Percentiles rank a stretch among this genome's conserved stretches.
These are phyloP conservation scores for Nicotiana attenuata DNA, from an alignment of 257 asterid genomes.

Conservation along the genomic window DNA sequence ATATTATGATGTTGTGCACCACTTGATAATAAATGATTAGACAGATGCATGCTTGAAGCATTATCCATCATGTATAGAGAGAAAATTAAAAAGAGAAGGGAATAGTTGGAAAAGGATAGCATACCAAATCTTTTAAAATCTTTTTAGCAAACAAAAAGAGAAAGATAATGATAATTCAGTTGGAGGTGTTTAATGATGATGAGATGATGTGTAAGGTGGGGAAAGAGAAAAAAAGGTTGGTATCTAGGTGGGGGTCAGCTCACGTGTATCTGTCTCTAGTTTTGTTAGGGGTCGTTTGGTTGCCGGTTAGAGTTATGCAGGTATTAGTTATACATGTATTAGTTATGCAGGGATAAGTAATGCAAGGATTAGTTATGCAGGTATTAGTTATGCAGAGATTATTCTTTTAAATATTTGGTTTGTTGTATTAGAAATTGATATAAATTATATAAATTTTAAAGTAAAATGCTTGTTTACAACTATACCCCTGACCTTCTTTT, in stretches of 20 bases:
- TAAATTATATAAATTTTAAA: no score
- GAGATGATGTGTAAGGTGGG: constrained; percentile 8
- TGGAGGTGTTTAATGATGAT: constrained; percentile 17
- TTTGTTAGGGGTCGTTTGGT: no score
- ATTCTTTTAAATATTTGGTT: no score
- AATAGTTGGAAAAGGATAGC: not conserved
- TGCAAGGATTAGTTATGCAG: no score
- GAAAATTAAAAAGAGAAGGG: not conserved
- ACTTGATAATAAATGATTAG: not conserved
- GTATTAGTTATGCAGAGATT: no score
- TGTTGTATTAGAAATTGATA: no score
- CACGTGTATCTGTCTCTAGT: constrained; percentile 38
- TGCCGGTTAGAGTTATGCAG: no score
- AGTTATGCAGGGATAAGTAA: no score
- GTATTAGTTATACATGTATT: no score
- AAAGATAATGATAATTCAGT: constrained; percentile 17
- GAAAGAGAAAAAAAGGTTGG: not conserved
- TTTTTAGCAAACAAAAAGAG: constrained; percentile 13
- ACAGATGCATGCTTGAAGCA: constrained; percentile 4
- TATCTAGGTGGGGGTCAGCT: constrained; percentile 20
- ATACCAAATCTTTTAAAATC: not conserved
- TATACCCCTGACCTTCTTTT: no score
- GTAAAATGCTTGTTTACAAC: no score
- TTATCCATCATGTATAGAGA: not conserved
- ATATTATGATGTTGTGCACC: not conserved